Evolutionary conservation across 257 asterid genomes (phyloP), one percentile per base, ranked within the genome.

Genomic region (Verbena officinalis): DNA sequence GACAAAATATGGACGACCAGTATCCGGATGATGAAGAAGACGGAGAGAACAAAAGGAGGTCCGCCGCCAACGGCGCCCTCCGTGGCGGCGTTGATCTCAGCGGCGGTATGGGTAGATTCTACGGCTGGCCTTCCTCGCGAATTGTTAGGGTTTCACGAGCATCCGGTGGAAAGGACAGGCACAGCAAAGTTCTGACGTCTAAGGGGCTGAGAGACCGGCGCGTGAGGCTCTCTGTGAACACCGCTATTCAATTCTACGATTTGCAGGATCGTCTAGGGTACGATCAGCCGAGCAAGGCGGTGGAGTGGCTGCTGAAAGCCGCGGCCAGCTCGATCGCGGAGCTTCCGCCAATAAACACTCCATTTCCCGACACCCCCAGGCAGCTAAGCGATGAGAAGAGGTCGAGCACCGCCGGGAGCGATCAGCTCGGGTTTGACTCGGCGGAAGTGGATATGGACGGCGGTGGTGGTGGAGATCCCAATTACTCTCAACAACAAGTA

Each of bases 211-310:
- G 98, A 59, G 96, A 89, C 74, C 77, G 96, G n/a, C 85, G 96
- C 15, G 86, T 91, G 39, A 78, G 96, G 56, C 81, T 91, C 1
- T 88, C 96, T 0, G 94, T 90, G 7, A 78, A 81, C 78, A 91
- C 98, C 2, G 95, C 98, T 2, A 86, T 91, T 55, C 92, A 89
- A 42, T 89, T 91, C 71, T 88, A 88, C 21, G 96, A 91, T 73
- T 75, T 91, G 22, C 98, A 86, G 69, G 98, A 91, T 15, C 80
- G 98, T 1, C 78, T 91, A 42, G 96, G 98, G 4, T 79, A 64
- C 68, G 95, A 91, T 73, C 95, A 87, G 82, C 98, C 96, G 16
- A 88, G 95, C 73, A 88, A 91, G 82, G 98, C 96, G 66, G 87
- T 91, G 55, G 98, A 91, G 75, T 91, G 98, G 98, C 80, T 91